Evolutionary conservation across 176 grass and related monocot species (phyloP).

Genomic region (Cymbopogon citratus): DNA sequence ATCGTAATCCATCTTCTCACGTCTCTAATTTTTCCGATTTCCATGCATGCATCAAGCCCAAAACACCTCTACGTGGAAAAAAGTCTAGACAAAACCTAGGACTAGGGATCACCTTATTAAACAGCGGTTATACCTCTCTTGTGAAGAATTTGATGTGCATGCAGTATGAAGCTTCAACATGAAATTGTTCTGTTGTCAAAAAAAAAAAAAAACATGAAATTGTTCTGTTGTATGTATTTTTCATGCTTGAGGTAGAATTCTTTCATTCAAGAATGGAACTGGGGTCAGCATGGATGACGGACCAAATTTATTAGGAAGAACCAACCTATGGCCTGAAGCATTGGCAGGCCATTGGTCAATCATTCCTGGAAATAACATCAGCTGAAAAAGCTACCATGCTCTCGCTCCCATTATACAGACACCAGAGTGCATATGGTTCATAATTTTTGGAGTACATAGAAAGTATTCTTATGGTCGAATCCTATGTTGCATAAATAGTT

Average conservation of each 20-base stretch:
- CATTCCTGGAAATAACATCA: conserved; percentile 6
- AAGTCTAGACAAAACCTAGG: not conserved
- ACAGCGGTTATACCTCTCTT: too few relatives aligned
- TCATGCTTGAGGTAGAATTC: not conserved
- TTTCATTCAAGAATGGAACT: not conserved
- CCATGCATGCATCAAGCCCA: not conserved
- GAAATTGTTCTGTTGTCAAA: not conserved
- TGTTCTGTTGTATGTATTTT: not conserved
- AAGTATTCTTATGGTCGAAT: not conserved
- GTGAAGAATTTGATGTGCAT: not conserved
- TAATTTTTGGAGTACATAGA: conserved; percentile 15
- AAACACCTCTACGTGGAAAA: not conserved
- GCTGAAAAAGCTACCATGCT: not conserved
- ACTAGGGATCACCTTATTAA: not conserved
- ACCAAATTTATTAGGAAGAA: not conserved
- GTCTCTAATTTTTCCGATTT: not conserved
- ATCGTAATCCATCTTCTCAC: not conserved
- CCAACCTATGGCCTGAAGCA: not conserved
- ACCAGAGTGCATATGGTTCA: not conserved
- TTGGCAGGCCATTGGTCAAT: not conserved
- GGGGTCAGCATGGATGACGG: not conserved
- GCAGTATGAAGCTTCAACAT: conserved; percentile 9
- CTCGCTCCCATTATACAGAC: not conserved
- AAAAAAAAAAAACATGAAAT: not conserved
- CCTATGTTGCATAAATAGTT: not conserved